Evolutionary conservation across 1,284 basidiomycete species (phyloP).

Genomic region (Gymnopus androsaceus): DNA sequence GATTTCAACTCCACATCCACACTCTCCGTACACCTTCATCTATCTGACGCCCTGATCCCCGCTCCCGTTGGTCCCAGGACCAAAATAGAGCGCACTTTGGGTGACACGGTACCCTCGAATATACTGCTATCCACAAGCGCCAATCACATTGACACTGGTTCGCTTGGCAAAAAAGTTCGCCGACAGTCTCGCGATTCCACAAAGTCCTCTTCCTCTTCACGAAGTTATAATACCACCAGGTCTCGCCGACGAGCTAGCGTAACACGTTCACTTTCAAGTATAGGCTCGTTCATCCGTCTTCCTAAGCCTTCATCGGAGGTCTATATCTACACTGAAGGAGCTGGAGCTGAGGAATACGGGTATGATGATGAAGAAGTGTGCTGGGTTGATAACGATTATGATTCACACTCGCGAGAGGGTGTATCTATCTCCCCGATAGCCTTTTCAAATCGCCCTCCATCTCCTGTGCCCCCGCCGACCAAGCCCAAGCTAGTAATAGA

Average conservation of each 20-base stretch:
- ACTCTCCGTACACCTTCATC: background rate
- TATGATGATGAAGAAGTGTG: constrained; percentile 1
- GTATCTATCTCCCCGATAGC: constrained; percentile 10
- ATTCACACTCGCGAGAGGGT: background rate
- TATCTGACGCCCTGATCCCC: background rate
- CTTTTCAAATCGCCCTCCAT: constrained; percentile 11
- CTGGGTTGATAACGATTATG: constrained; percentile 12
- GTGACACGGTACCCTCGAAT: background rate
- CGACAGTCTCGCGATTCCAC: background rate
- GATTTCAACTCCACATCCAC: background rate
- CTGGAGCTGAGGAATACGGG: background rate
- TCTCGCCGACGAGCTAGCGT: background rate
- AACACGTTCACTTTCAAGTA: constrained; percentile 1
- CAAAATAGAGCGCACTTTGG: constrained; percentile 9
- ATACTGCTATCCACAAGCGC: background rate
- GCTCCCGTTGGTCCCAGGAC: background rate
- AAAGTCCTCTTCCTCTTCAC: background rate
- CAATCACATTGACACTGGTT: background rate
- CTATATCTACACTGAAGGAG: background rate
- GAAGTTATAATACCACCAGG: background rate
- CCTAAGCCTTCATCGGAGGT: background rate
- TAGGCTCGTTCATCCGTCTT: constrained; percentile 4
- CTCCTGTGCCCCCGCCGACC: constrained; percentile 4
- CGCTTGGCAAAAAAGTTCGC: background rate
- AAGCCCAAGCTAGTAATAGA: background rate